Base-by-base conservation (phyloP, 1,139 yeast species). In the Candida gigantensis region DNA sequence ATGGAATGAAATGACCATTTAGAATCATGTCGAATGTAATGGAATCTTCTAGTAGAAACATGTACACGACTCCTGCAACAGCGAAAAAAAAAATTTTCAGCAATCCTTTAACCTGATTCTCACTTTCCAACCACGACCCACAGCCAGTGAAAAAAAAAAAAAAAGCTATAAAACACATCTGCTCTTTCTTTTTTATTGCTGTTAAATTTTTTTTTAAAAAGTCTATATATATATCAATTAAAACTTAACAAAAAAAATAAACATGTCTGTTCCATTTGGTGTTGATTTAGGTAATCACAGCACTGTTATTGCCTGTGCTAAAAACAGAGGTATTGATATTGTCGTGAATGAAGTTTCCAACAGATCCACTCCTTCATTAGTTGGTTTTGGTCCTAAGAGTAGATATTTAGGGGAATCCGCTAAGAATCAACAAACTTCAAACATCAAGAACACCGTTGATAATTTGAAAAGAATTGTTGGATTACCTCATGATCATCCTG, bases 331-430 rank as follows among this genome's bases (percentile, higher is more conserved):
- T 60, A 92, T 94, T 63, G 98, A 92, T 67, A 84, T 94, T 57
- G 87, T 92, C 56, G 97, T 92, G 72, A 94, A 94, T 65, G 99
- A 92, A 68, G 98, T 92, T 36, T 90, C 97, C 40, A 92, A 92
- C 82, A 85, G 98, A 70, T 68, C 95, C 50, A 92, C 99, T 28
- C 98, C 99, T 47, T 72, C 97, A 17, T 72, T 92, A 51, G 94
- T 94, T 52, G 97, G 97, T 27, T 92, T 92, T 56, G 97, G 97
- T 51, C 62, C 63, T 47, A 88, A 85, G 72, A 83, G 77, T 75
- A 83, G 99, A 74, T 83, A 79, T 60, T 80, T 92, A 51, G 99
- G 99, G 61, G 99, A 92, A 73, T 61, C 85, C 37, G 98, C 95
- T 56, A 90, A 89, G 77, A 85, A 89, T 52, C 96, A 90, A 68